Base-by-base conservation (phyloP, 192 early-diverging fungal genomes). In the Entomortierella parvispora region DNA sequence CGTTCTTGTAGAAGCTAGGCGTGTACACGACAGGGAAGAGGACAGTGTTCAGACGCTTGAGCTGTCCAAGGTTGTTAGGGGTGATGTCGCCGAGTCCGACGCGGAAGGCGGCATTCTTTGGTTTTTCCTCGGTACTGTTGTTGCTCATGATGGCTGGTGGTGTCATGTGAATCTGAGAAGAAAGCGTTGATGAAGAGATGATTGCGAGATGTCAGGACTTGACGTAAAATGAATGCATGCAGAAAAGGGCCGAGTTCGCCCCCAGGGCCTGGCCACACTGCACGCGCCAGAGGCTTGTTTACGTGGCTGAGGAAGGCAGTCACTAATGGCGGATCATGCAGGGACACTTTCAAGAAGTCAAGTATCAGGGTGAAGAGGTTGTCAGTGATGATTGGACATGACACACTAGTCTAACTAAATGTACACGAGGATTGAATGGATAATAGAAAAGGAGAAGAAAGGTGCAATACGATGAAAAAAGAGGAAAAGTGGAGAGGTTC, bases 21-120 rank as follows among this genome's bases (percentile, higher is more conserved):
- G 89, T 85, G 81, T 97, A 98, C 17, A 79, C 70, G 12, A 98
- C 91, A n/a, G 97, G 97, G 58, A 98, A 96, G 31, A 98, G 79
- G 32, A 88, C 86, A 7, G 80, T 62, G 75, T 98, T 94, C 51
- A 98, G 82, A 32, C 76, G 83, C 52, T 88, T 86, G 54, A 96
- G 81, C 55, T 89, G 83, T n/a, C 81, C 83, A 25, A 97, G 56
- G 47, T 88, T 93, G 64, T 90, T 83, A 23, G 68, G 60, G 11
- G 85, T 88, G 9, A 90, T 64, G 45, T 88, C 86, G 17, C 86
- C 86, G 23, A 88, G 79, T 7, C 75, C 68, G 37, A 84, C 65
- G 46, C 83, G 81, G 47, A 79, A 78, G 22, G 59, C 61, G 14
- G 59, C 46, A 9, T 64, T 60, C 59, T 64, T 68, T 28, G 58